Conservation (phyloP, 2,329 filamentous ascomycete genomes). For the Emmonsia crescens region DNA sequence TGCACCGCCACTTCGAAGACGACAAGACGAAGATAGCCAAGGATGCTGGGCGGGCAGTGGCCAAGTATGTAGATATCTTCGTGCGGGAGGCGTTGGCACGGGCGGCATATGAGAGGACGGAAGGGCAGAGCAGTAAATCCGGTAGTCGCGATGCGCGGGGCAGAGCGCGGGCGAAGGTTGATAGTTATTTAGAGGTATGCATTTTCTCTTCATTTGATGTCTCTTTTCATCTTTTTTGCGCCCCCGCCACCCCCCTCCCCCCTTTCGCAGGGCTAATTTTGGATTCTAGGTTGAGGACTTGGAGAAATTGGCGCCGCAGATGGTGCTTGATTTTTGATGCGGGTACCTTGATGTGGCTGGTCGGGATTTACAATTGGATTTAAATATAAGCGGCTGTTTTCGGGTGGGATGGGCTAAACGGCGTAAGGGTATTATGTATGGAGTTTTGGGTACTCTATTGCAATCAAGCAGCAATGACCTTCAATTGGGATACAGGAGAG, state of each 20-base stretch:
- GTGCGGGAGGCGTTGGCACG: slow-evolving; percentile 79
- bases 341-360: neutral
- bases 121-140: slow-evolving; percentile 26
- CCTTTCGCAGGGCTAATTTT: neutral
- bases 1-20: slow-evolving; percentile 67
- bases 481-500: neutral
- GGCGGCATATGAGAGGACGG: slow-evolving; percentile 57
- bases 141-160: slow-evolving; percentile 21
- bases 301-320: slow-evolving; percentile 74
- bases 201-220: slow-evolving; percentile 4
- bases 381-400: neutral
- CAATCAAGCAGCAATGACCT: neutral
- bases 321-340: slow-evolving; percentile 68
- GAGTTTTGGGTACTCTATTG: neutral
- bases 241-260: too few species aligned
- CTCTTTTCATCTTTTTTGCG: neutral
- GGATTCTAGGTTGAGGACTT: slow-evolving; percentile 64
- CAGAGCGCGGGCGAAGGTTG: slow-evolving; percentile 18
- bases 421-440: neutral
- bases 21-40: slow-evolving; percentile 62
- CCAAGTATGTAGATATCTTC: slow-evolving; percentile 84
- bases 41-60: slow-evolving; percentile 65
- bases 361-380: neutral
- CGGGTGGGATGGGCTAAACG: neutral
- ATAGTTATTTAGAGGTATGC: slow-evolving; percentile 64